A percentile compares a stretch with the other conserved stretches of the same genome.
Conservation (phyloP, 148 eudicot species). For the Chenopodium suecicum region DNA sequence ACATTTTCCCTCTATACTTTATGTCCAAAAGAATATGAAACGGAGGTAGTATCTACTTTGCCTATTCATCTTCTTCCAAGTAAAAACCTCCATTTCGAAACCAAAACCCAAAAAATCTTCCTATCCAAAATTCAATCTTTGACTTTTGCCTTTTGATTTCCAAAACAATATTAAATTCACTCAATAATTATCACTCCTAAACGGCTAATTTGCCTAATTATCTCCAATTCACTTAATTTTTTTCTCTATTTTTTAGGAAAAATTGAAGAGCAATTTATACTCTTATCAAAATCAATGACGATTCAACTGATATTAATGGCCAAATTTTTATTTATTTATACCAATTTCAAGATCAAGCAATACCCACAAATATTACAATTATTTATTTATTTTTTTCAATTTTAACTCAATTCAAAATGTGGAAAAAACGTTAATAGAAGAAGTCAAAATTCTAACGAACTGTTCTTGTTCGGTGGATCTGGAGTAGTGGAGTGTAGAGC, state of each 20-base stretch:
- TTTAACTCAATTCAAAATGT: no score
- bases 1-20: no score
- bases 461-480: no score
- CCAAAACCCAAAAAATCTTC: neutral
- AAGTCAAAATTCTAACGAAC: neutral
- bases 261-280: neutral
- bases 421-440: no score
- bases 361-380: no score
- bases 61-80: neutral
- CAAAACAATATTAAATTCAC: neutral
- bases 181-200: neutral
- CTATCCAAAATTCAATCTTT: neutral
- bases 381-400: no score
- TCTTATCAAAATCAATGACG: no score
- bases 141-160: neutral
- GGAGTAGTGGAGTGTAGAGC: no score
- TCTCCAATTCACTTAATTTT: neutral
- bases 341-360: no score
- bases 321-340: no score
- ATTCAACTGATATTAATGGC: no score
- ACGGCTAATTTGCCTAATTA: neutral
- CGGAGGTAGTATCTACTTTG: neutral
- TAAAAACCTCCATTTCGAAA: neutral
- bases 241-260: neutral
- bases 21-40: no score